Conservation (phyloP, 1,284 basidiomycete species). For the Malassezia dermatis region DNA sequence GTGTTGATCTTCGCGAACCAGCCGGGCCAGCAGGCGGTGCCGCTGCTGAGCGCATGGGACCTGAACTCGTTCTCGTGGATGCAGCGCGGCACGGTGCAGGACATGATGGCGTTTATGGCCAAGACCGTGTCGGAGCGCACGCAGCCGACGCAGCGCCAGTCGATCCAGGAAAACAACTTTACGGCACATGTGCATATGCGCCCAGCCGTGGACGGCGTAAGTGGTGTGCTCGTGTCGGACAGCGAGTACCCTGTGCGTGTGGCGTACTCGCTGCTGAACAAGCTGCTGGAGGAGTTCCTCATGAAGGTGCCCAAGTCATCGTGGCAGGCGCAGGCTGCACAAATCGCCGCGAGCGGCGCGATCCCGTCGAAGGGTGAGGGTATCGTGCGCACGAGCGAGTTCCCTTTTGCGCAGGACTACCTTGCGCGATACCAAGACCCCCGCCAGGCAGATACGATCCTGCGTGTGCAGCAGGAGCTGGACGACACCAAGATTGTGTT, state of each 20-base stretch:
- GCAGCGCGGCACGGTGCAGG: slow-evolving; percentile 56
- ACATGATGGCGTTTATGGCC: slow-evolving; percentile 47
- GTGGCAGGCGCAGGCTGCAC: slow-evolving; percentile 51
- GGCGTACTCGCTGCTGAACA: slow-evolving; percentile 87
- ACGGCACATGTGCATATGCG: slow-evolving; percentile 74
- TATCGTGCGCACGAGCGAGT: slow-evolving; percentile 32
- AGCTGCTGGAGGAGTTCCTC: slow-evolving; percentile 85
- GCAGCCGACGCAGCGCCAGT: slow-evolving; percentile 59
- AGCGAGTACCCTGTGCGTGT: slow-evolving; percentile 92
- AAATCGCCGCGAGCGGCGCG: slow-evolving; percentile 30
- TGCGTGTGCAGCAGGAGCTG: slow-evolving; percentile 94
- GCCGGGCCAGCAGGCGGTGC: slow-evolving; percentile 51
- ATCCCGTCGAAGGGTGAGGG: slow-evolving; percentile 41
- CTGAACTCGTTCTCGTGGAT: slow-evolving; percentile 89
- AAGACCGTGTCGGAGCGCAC: slow-evolving; percentile 83
- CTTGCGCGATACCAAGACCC: slow-evolving; percentile 94
- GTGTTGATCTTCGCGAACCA: slow-evolving; percentile 41
- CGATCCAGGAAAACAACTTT: slow-evolving; percentile 87
- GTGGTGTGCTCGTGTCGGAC: slow-evolving; percentile 85
- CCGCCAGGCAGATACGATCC: slow-evolving; percentile 91
- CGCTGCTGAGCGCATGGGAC: slow-evolving; percentile 66
- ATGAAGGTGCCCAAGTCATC: slow-evolving; percentile 62
- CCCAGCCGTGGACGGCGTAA: slow-evolving; percentile 43
- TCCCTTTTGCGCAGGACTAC: slow-evolving; percentile 62
- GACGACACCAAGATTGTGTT: slow-evolving; percentile 96